A percentile compares a stretch with the other conserved stretches of the same genome.
phyloP scores from a whole-genome alignment of 192 early-diverging fungal genomes.

The Diversispora eburnea region DNA sequence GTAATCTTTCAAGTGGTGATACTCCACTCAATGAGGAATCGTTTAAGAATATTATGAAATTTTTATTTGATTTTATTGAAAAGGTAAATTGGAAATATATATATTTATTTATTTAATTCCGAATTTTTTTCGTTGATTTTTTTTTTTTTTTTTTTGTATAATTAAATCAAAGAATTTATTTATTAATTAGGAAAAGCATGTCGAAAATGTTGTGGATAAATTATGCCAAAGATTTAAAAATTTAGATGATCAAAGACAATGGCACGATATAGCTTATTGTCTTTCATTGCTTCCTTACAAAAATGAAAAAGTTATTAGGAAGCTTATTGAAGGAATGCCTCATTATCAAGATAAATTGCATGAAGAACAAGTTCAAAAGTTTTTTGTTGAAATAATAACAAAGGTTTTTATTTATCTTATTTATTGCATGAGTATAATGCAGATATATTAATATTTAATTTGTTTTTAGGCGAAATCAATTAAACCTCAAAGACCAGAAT shows the following conservation, averaged over 20 bases:
- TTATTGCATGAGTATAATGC: not conserved
- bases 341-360: constrained; percentile 90
- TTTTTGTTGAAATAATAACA: constrained; percentile 78
- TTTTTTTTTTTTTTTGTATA: not conserved
- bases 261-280: constrained; percentile 93
- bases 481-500: constrained; percentile 68
- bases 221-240: constrained; percentile 91
- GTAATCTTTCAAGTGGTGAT: constrained; percentile 71
- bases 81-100: constrained; percentile 31
- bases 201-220: constrained; percentile 94
- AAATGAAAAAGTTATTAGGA: constrained; percentile 80
- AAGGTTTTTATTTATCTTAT: constrained; percentile 57
- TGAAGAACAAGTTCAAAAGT: constrained; percentile 79
- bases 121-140: not conserved
- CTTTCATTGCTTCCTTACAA: constrained; percentile 85
- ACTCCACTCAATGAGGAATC: constrained; percentile 73
- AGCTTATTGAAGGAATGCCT: constrained; percentile 79
- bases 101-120: too few relatives aligned
- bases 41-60: constrained; percentile 91
- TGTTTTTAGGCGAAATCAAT: constrained; percentile 46
- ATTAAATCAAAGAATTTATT: not conserved
- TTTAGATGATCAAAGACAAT: constrained; percentile 70
- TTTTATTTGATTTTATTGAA: constrained; percentile 93
- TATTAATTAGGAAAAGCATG: constrained; percentile 78
- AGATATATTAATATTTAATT: not conserved